Base-by-base conservation (phyloP, 108 stramenopile genomes). In the Cyclotella baltica region DNA sequence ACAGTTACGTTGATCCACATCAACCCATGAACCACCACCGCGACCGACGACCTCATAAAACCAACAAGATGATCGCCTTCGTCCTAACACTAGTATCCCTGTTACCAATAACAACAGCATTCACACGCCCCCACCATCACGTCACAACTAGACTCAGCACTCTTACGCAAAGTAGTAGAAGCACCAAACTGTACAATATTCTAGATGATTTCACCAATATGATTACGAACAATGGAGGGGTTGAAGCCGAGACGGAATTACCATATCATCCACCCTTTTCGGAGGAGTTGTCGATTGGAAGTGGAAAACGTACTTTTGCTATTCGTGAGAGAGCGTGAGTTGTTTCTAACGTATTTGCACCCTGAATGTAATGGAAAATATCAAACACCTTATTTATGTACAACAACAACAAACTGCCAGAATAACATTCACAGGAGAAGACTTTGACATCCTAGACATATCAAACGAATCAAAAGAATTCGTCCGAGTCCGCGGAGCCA, bases 401-500 rank as follows among this genome's bases (percentile, higher is more conserved):
- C 4, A 2, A 18, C 33, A 56, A 56, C 48, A 22, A 35, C n/a
- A 48, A 43, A 57, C 38, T 3, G 22, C 34, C n/a, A 70, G 70
- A 25, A 63, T 79, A 23, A 72, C 78, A 38, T 93, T 90, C 53
- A 91, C 92, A 20, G 92, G 92, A 29, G 92, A 93, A 82, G 92
- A 93, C 46, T 93, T 93, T 86, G 92, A 93, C 65, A 84, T 90
- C 18, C 43, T 56, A 11, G 85, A 88, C 29, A 40, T 79, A 29
- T 62, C 59, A 6, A 48, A 69, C n/a, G 68, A 64, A 38, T 67
- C 46, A 23, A 68, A 71, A 33, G 77, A 74, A 5, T 89, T 84
- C 67, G 74, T 61, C 13, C 61, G 70, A 11, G 88, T 93, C 11
- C 87, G 90, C 27, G 92, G 92, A 4, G 92, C 92, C 25, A 89